Conservation (phyloP, 139 green algal species). For the Penium margaritaceum region DNA sequence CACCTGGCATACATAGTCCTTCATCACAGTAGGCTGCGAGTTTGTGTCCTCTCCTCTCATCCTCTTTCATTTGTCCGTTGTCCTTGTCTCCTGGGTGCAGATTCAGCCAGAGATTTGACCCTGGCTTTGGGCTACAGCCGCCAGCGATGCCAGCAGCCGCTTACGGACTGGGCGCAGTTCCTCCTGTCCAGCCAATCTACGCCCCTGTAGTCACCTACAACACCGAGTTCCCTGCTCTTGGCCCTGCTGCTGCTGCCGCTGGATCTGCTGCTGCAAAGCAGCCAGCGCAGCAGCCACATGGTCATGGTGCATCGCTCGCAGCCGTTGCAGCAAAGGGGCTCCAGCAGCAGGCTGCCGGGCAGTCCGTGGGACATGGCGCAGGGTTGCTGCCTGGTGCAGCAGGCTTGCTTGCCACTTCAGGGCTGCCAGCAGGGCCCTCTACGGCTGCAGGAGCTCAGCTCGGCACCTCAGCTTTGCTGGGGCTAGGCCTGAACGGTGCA, state of each 20-base stretch:
- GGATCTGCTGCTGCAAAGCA: background rate
- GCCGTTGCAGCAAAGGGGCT: background rate
- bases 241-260: background rate
- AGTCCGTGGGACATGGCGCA: background rate
- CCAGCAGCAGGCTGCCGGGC: background rate
- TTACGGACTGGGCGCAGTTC: too few species aligned
- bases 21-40: too few species aligned
- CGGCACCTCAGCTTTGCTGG: background rate
- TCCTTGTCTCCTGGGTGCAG: conserved; percentile 1
- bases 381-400: background rate
- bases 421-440: background rate
- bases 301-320: background rate
- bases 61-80: too few species aligned
- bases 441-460: background rate
- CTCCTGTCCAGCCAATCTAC: conserved; percentile 36
- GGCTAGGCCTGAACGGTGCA: background rate
- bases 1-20: too few species aligned
- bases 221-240: conserved; percentile 24
- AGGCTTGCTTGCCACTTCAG: background rate
- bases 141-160: too few species aligned
- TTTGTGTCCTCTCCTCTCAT: too few species aligned
- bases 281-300: too few species aligned
- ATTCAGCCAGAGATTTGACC: conserved; percentile 38
- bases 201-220: conserved; percentile 32
- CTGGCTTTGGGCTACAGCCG: conserved; percentile 24